Evolutionary conservation across 225 moss, liverwort and hornwort genomes (phyloP).

Genomic region (Physcomitrellopsis africana): DNA sequence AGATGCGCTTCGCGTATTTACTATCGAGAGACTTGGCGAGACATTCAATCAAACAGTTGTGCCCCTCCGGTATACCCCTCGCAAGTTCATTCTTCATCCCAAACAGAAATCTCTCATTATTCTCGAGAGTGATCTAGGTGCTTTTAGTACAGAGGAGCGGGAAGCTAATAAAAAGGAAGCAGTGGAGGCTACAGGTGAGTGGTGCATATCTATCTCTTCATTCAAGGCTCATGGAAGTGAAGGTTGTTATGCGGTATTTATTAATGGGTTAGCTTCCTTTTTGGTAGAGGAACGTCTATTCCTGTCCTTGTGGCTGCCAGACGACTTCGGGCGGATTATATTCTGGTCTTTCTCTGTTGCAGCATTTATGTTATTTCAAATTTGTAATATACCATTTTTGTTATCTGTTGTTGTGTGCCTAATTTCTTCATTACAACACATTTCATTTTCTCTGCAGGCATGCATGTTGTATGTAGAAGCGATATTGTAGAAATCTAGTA

Average conservation of each 20-base stretch:
- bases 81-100: slow-evolving; percentile 96
- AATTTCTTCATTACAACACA: slow-evolving; percentile 18
- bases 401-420: neutral
- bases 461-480: neutral
- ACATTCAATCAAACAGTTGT: slow-evolving; percentile 96
- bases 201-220: neutral
- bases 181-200: slow-evolving; percentile 66
- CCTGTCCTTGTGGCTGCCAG: neutral
- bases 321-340: slow-evolving; percentile 9
- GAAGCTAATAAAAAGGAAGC: slow-evolving; percentile 89
- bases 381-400: neutral
- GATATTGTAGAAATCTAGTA: neutral
- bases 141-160: slow-evolving; percentile 92
- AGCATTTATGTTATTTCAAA: neutral
- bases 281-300: neutral
- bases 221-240: slow-evolving; percentile 3
- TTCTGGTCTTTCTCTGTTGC: neutral
- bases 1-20: slow-evolving; percentile 93
- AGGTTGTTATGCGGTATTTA: slow-evolving; percentile 8
- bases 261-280: neutral
- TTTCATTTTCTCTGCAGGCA: neutral
- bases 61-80: slow-evolving; percentile 93
- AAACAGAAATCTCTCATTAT: slow-evolving; percentile 89
- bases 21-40: slow-evolving; percentile 95
- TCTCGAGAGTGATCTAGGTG: slow-evolving; percentile 95